Base-by-base conservation (phyloP, 1,284 basidiomycete genomes). In the Singerocomus rubriflavus region DNA sequence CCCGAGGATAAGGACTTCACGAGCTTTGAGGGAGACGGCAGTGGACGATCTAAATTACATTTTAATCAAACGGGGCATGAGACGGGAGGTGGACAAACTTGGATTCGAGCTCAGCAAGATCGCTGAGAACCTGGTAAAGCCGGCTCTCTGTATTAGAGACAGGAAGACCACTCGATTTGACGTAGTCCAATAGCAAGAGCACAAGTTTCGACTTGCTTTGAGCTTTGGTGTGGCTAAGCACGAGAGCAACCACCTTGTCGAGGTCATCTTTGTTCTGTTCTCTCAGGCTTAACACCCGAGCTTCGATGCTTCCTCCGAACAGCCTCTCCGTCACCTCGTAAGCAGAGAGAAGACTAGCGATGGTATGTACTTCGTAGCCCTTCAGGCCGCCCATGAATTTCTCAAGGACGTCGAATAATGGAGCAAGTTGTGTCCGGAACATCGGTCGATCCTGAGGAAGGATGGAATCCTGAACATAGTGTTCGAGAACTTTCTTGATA, bases 191-290 rank as follows among this genome's bases (percentile, higher is more conserved):
- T 38, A 99, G 75, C 13, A 84, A 80, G 48, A 95, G 79, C 48
- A 98, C 79, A 41, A 99, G 81, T 62, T 91, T 93, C 60, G 87
- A 87, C 78, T 99, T 99, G 73, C 90, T 87, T 60, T 90, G 88
- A 16, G 93, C 91, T 74, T 95, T 97, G 73, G 92, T 91, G 73
- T 99, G 97, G 59, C 96, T 97, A 48, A 98, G 80, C 26, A 98
- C 93, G 35, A 96, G 77, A 46, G 80, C 81, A 44, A 90, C 88
- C 29, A 95, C 96, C 62, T 88, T 85, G 71, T 97, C 93, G 32
- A 98, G 83, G 56, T 91, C 80, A 61, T 96, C 91, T 72, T 97
- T 95, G 76, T 95, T 73, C 64, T 94, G 87, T 52, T 98, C 93
- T 53, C 97, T 85, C 47, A 99, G 81, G 54, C 86, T 82, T 56